Conservation (phyloP, 2,329 filamentous ascomycete species). For the Pseudocercospora crystallina region DNA sequence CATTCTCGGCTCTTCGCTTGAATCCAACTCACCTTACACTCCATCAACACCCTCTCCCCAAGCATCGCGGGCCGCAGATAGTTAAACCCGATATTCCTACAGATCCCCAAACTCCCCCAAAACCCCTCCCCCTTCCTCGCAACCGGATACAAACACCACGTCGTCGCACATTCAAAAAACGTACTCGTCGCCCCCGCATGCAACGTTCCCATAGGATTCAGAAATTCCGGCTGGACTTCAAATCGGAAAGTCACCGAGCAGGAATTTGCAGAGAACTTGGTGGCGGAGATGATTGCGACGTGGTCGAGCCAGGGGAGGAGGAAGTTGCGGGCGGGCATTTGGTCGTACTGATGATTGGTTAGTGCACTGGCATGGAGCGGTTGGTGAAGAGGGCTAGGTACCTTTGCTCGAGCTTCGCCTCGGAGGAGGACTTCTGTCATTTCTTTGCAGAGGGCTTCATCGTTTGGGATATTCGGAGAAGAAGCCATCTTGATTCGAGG, state of each 20-base stretch:
- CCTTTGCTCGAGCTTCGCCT: conserved; percentile 15
- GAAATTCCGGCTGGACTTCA: conserved; percentile 22
- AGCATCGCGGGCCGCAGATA: conserved; percentile 24
- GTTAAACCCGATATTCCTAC: conserved; percentile 21
- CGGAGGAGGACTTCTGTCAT: conserved; percentile 20
- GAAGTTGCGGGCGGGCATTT: conserved; percentile 18
- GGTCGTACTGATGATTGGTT: conserved; percentile 14
- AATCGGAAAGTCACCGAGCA: conserved; percentile 21
- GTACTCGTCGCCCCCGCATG: conserved; percentile 24
- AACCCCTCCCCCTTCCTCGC: conserved; percentile 16
- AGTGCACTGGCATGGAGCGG: neutral
- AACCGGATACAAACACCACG: conserved; percentile 19
- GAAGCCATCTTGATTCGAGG: too few species aligned
- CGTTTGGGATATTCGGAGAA: neutral
- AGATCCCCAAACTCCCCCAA: conserved; percentile 22
- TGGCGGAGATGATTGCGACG: conserved; percentile 13
- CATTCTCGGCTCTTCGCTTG: neutral
- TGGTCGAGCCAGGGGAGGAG: conserved; percentile 22
- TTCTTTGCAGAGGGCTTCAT: conserved; percentile 4
- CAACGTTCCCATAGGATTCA: conserved; percentile 24
- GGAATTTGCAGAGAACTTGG: conserved; percentile 13
- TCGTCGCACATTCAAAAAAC: conserved; percentile 25
- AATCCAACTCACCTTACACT: conserved; percentile 24
- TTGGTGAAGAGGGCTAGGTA: neutral
- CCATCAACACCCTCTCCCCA: conserved; percentile 24